phyloP scores from a whole-genome alignment of 768 basidiomycete species.

The Rhodotorula paludigena region DNA sequence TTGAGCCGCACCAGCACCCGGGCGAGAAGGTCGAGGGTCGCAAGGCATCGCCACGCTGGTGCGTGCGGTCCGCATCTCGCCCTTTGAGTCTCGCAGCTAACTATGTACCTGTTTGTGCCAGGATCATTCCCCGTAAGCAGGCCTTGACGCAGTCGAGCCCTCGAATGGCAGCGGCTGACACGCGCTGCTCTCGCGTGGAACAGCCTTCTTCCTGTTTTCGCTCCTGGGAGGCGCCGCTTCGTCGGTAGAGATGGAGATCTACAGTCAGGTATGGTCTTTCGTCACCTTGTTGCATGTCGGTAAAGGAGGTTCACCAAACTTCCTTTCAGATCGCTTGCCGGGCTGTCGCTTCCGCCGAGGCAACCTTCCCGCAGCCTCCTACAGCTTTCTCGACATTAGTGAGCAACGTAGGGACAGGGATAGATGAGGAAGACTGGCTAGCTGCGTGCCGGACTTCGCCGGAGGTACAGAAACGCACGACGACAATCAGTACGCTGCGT shows the following conservation, averaged over 20 bases:
- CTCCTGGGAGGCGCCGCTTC: not conserved
- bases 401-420: no score
- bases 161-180: not conserved
- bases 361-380: not conserved
- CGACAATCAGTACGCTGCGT: not conserved
- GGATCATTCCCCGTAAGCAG: slow-evolving; percentile 18
- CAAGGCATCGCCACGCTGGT: slow-evolving; percentile 14
- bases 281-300: no score
- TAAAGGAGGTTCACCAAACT: no score
- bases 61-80: not conserved
- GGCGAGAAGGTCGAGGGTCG: not conserved
- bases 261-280: not conserved
- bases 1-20: no score
- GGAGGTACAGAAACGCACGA: slow-evolving; percentile 9
- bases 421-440: not conserved
- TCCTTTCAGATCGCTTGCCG: slow-evolving; percentile 24
- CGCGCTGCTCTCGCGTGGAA: no score
- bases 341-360: not conserved
- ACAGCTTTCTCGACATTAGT: no score
- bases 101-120: rapidly evolving
- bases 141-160: not conserved
- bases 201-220: slow-evolving; percentile 18
- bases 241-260: slow-evolving; percentile 12
- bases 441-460: slow-evolving; percentile 1
- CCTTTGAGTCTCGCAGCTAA: not conserved